Base-by-base conservation (phyloP, 805 yeast species). In the Sungouiozyma ichnusensis region DNA sequence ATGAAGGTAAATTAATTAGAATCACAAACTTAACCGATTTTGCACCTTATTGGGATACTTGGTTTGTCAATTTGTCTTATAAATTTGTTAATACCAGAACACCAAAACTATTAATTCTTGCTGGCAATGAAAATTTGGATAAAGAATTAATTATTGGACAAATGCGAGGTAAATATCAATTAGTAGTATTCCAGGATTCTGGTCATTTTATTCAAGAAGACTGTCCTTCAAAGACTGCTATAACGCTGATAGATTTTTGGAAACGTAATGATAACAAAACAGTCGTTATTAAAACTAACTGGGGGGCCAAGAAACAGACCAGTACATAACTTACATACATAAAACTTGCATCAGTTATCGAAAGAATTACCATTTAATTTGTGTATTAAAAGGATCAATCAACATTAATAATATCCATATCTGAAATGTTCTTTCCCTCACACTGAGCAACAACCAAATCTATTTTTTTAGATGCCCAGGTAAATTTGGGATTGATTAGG, bases 121-220 rank as follows among this genome's bases (percentile, higher is more conserved):
- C 97, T 0, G 95, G 95, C 3, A 82, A 88, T 40, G 97, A 92
- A 50, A 77, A 83, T 16, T 68, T 94, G 24, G 98, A 92, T 62
- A 86, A 81, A 48, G 74, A 74, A 33, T 67, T 92, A 38, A 86
- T 88, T 61, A 79, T 92, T 40, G 99, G 97, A 1, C 98, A 94
- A 62, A 92, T 92, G 98, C 97, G 88, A 63, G 99, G 99, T 1
- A 81, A 79, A 58, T 92, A 82, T 60, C 99, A 94, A 63, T 70
- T 92, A 34, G 78, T 85, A 13, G 92, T 87, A 3, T 81, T 86
- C 58, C 76, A 72, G 47, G 81, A 79, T 42, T 69, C 87, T 2
- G 97, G 97, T 1, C 99, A 92, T 63, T 92, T 88, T 52, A 66
- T 94, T n/a, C 98, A 92, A 38, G 98, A 92, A 57, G 99, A 92